phyloP scores from a whole-genome alignment of 805 yeast genomes.

The Cyberlindnera mycetangii region DNA sequence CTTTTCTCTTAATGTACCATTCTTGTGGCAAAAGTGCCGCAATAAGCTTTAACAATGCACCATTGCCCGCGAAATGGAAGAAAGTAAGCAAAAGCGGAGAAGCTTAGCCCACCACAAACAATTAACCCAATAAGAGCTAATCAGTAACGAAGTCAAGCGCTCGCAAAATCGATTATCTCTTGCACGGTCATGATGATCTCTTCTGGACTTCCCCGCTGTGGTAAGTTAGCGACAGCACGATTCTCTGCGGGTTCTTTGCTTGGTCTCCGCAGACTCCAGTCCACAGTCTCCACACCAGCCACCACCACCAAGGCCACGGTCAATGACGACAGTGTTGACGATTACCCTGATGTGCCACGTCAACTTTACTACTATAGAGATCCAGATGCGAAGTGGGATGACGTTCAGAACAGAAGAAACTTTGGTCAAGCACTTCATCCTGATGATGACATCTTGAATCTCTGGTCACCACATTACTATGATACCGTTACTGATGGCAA shows the following conservation, averaged over 20 bases:
- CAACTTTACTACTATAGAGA: constrained; percentile 62
- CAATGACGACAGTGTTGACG: constrained; percentile 23
- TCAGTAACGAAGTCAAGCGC: too few species aligned
- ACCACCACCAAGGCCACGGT: background rate
- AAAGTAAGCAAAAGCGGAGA: background rate
- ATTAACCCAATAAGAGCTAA: too few species aligned
- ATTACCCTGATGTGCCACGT: constrained; percentile 60
- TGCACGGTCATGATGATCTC: background rate
- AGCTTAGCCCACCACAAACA: background rate
- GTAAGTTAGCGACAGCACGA: background rate
- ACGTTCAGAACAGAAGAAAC: constrained; percentile 78
- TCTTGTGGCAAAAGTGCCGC: too few species aligned
- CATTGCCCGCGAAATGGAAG: background rate
- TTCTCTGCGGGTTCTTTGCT: background rate
- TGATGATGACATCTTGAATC: constrained; percentile 69
- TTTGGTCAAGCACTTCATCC: constrained; percentile 68
- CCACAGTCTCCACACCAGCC: background rate
- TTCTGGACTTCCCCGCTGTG: background rate
- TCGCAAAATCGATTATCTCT: too few species aligned
- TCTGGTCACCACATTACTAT: constrained; percentile 84
- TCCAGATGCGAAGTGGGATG: constrained; percentile 74
- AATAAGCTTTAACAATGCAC: too few species aligned
- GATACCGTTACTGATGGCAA: constrained; percentile 55
- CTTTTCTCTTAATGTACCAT: too few species aligned
- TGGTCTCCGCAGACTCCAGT: constrained; percentile 2